Percentiles rank a stretch among this genome's conserved stretches.
Evolutionary conservation across 2,329 filamentous ascomycete genomes (phyloP).

Genomic region (Aspergillus sp.): DNA sequence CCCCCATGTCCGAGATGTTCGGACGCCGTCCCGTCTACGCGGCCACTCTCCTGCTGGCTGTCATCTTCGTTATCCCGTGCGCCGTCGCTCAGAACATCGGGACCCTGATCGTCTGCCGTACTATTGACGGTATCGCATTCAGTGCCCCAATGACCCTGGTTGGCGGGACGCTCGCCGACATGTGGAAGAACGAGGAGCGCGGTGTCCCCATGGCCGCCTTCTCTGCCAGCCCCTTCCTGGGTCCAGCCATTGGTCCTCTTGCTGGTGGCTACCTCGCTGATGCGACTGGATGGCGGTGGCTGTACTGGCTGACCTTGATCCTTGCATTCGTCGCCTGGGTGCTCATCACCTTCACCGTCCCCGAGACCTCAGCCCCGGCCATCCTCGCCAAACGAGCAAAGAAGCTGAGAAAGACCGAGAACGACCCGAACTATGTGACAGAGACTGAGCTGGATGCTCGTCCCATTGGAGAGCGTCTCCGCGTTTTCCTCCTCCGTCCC

Average conservation of each 20-base stretch:
- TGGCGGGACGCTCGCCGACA: conserved; percentile 76
- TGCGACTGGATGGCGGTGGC: conserved; percentile 73
- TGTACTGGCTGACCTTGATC: conserved; percentile 87
- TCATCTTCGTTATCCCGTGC: conserved; percentile 78
- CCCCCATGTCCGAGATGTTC: conserved; percentile 73
- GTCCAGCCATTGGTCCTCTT: conserved; percentile 74
- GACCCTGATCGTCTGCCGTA: conserved; percentile 72
- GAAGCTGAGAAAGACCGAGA: conserved; percentile 69
- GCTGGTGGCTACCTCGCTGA: conserved; percentile 75
- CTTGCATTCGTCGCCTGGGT: conserved; percentile 68
- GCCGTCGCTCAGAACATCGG: conserved; percentile 73
- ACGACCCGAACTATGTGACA: conserved; percentile 68
- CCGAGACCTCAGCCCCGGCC: conserved; percentile 82
- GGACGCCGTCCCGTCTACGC: conserved; percentile 72
- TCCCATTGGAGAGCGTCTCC: conserved; percentile 66
- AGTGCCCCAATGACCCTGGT: conserved; percentile 85
- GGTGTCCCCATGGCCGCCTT: conserved; percentile 87
- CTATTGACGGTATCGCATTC: conserved; percentile 80
- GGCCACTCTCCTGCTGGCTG: conserved; percentile 66
- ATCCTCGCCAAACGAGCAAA: conserved; percentile 70
- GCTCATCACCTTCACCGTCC: conserved; percentile 82
- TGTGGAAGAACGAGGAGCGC: conserved; percentile 82
- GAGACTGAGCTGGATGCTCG: conserved; percentile 77
- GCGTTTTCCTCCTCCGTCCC: conserved; percentile 75
- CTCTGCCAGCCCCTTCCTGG: conserved; percentile 77